These are phyloP conservation scores for Candida insectorum DNA, from an alignment of 805 yeast genomes.

Conservation along the genomic window DNA sequence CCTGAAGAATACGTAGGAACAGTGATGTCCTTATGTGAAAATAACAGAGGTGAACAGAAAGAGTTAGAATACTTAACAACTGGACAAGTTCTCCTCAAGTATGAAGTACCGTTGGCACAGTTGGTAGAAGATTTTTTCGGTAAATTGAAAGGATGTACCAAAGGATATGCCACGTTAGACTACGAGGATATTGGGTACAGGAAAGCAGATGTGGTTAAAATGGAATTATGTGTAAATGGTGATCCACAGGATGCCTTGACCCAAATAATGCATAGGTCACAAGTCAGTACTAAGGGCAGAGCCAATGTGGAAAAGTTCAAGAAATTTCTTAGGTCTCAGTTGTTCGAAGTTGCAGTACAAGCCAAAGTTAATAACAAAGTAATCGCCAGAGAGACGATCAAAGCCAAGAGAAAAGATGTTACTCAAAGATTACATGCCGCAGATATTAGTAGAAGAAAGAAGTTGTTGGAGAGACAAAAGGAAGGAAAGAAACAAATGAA, in stretches of 20 bases:
- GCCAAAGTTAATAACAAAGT: slow-evolving; percentile 79
- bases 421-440: slow-evolving; percentile 90
- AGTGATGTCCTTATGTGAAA: slow-evolving; percentile 83
- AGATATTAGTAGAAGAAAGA: slow-evolving; percentile 86
- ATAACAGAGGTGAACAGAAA: slow-evolving; percentile 76
- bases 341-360: slow-evolving; percentile 90
- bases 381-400: slow-evolving; percentile 88
- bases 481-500: slow-evolving; percentile 89
- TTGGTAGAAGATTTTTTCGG: slow-evolving; percentile 96
- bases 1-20: slow-evolving; percentile 87
- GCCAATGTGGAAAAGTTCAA: slow-evolving; percentile 83
- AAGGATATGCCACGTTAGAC: slow-evolving; percentile 92
- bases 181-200: slow-evolving; percentile 91
- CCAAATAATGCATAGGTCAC: slow-evolving; percentile 81
- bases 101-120: slow-evolving; percentile 81
- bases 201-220: slow-evolving; percentile 75
- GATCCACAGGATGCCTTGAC: slow-evolving; percentile 88
- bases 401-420: slow-evolving; percentile 94
- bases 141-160: slow-evolving; percentile 80
- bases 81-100: slow-evolving; percentile 78
- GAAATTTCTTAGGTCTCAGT: slow-evolving; percentile 73
- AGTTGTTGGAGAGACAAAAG: slow-evolving; percentile 81
- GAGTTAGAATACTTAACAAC: slow-evolving; percentile 74
- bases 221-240: slow-evolving; percentile 88
- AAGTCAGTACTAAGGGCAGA: slow-evolving; percentile 67